phyloP scores from a whole-genome alignment of 2,329 filamentous ascomycete genomes.

The Apiospora kogelbergensis region DNA sequence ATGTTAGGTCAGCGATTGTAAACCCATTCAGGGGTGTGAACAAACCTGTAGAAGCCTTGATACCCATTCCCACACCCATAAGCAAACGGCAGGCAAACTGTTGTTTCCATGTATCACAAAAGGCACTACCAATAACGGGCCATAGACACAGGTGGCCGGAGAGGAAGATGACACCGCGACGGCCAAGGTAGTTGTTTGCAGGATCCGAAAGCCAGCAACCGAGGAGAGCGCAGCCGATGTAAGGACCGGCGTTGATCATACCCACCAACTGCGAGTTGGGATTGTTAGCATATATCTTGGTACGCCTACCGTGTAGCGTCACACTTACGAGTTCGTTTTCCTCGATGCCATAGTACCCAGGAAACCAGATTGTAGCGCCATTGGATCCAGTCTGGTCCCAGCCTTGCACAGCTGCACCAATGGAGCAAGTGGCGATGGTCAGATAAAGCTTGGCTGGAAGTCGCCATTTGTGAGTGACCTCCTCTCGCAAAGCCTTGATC shows the following conservation, averaged over 20 bases:
- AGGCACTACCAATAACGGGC: constrained; percentile 68
- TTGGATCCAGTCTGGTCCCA: constrained; percentile 69
- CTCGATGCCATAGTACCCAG: constrained; percentile 51
- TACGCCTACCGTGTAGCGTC: background rate
- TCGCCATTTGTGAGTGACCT: constrained; percentile 67
- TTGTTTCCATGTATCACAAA: constrained; percentile 70
- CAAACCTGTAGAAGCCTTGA: constrained; percentile 63
- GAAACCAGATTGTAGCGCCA: constrained; percentile 64
- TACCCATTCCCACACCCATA: constrained; percentile 75
- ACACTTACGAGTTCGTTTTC: background rate
- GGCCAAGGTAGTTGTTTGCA: constrained; percentile 60
- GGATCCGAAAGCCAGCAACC: constrained; percentile 63
- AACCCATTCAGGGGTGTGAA: constrained; percentile 35
- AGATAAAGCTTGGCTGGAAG: constrained; percentile 62
- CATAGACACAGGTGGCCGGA: constrained; percentile 72
- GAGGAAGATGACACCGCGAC: constrained; percentile 70
- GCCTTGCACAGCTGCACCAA: constrained; percentile 69
- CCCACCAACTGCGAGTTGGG: constrained; percentile 46
- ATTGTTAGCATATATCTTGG: constrained; percentile 15
- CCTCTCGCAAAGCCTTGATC: constrained; percentile 58
- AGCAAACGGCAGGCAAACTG: constrained; percentile 70
- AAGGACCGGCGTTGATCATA: constrained; percentile 52
- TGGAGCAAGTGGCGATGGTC: constrained; percentile 67
- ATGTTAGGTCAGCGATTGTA: background rate
- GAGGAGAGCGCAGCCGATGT: constrained; percentile 45